Conservation (phyloP, 352 stramenopile genomes). For the Globisporangium viniferum region DNA sequence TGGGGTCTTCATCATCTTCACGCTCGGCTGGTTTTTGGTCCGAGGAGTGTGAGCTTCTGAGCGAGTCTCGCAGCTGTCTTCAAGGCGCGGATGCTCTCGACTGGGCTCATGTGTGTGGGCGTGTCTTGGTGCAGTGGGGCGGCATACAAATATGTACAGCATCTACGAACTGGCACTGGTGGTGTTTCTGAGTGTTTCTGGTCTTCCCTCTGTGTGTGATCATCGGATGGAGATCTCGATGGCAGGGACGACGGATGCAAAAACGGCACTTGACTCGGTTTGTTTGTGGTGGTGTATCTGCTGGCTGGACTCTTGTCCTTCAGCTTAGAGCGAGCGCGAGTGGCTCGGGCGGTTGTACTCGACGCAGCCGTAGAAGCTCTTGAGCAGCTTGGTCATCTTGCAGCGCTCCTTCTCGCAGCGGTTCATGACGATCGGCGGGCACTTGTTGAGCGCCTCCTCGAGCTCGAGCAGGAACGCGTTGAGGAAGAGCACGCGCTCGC, state of each 20-base stretch:
- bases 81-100: not conserved
- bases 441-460: slow-evolving; percentile 76
- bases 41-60: not conserved
- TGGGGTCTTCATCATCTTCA: not conserved
- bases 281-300: slow-evolving; percentile 1
- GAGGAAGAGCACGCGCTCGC: slow-evolving; percentile 73
- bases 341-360: slow-evolving; percentile 36
- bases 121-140: not conserved
- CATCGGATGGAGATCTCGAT: not conserved
- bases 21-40: not conserved
- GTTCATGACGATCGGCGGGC: slow-evolving; percentile 62
- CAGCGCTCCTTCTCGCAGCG: slow-evolving; percentile 79
- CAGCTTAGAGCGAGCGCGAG: slow-evolving; percentile 48
- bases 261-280: slow-evolving; percentile 6
- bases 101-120: not conserved
- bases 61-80: not conserved
- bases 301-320: no score
- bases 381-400: slow-evolving; percentile 83
- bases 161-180: slow-evolving; percentile 8
- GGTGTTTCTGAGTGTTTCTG: slow-evolving; percentile 8
- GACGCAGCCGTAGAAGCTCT: slow-evolving; percentile 82
- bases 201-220: not conserved
- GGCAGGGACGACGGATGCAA: not conserved
- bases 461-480: slow-evolving; percentile 80
- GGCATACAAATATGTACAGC: slow-evolving; percentile 5